Percentiles rank a stretch among this genome's conserved stretches.
phyloP scores from a whole-genome alignment of 352 stramenopile genomes.

The Globisporangium splendens region DNA sequence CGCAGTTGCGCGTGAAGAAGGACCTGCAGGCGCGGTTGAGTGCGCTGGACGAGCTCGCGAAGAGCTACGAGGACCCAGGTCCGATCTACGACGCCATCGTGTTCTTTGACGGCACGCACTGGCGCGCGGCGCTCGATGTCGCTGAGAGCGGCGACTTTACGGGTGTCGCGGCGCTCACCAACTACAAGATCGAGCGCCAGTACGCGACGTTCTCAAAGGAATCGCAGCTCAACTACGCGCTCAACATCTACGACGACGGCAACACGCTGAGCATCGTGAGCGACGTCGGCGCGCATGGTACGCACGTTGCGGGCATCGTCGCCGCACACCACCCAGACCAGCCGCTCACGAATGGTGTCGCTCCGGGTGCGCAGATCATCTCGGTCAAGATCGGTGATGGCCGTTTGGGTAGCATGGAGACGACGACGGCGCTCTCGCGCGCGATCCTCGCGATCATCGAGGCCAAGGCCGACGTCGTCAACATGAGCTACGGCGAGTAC shows the following conservation, averaged over 20 bases:
- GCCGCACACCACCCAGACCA: slow-evolving; percentile 87
- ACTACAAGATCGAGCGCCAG: slow-evolving; percentile 73
- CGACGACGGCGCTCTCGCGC: slow-evolving; percentile 80
- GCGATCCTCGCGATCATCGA: slow-evolving; percentile 89
- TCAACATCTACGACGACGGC: slow-evolving; percentile 95
- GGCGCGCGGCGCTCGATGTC: slow-evolving; percentile 86
- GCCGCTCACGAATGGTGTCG: slow-evolving; percentile 90
- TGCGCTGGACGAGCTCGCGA: slow-evolving; percentile 67
- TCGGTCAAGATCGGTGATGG: slow-evolving; percentile 95
- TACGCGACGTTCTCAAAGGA: slow-evolving; percentile 87
- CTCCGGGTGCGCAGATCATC: slow-evolving; percentile 91
- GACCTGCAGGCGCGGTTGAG: slow-evolving; percentile 78
- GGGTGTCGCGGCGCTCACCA: slow-evolving; percentile 53
- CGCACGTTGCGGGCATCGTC: slow-evolving; percentile 94
- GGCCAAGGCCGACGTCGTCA: slow-evolving; percentile 91
- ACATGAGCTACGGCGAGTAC: slow-evolving; percentile 97
- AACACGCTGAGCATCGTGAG: slow-evolving; percentile 91
- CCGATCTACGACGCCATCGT: slow-evolving; percentile 93
- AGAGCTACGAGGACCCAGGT: slow-evolving; percentile 87
- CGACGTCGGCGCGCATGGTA: slow-evolving; percentile 93
- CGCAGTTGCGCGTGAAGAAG: slow-evolving; percentile 53
- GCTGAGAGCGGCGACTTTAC: slow-evolving; percentile 86
- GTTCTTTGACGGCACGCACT: slow-evolving; percentile 80
- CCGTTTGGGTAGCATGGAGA: slow-evolving; percentile 94
- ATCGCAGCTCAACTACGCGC: slow-evolving; percentile 92